A percentile compares a stretch with the other conserved stretches of the same genome.
phyloP scores from a whole-genome alignment of 805 yeast species.

The Metschnikowia reukaufii region DNA sequence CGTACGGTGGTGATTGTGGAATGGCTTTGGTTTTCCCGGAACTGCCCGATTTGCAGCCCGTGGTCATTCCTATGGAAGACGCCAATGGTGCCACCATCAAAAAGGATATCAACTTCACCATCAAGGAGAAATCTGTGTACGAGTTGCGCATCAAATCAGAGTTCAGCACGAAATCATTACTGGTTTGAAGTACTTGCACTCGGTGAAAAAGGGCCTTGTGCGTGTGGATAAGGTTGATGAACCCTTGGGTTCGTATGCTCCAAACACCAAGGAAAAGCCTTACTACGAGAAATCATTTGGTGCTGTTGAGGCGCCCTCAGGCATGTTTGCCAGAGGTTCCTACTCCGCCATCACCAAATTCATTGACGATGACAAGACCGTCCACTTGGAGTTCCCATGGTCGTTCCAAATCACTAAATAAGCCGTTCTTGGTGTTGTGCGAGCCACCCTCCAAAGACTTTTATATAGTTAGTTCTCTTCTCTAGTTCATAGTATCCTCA shows the following conservation, averaged over 20 bases:
- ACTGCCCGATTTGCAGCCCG: conserved; percentile 53
- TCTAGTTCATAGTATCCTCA: neutral
- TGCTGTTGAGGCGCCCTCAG: conserved; percentile 86
- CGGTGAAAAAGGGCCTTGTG: conserved; percentile 83
- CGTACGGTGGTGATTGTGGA: conserved; percentile 75
- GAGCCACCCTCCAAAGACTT: too few relatives aligned
- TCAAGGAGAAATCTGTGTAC: conserved; percentile 77
- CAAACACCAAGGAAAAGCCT: conserved; percentile 79
- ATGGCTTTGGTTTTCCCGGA: conserved; percentile 72
- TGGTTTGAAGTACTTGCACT: conserved; percentile 83
- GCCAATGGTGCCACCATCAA: conserved; percentile 54
- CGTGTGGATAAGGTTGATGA: conserved; percentile 84
- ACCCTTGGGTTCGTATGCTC: conserved; percentile 89
- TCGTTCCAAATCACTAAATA: conserved; percentile 76
- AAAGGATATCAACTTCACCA: conserved; percentile 65
- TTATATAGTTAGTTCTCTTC: neutral
- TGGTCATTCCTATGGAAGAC: conserved; percentile 67
- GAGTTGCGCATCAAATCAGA: conserved; percentile 68
- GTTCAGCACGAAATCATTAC: conserved; percentile 90
- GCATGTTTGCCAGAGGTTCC: conserved; percentile 82
- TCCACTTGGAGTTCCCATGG: conserved; percentile 80
- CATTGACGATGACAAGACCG: conserved; percentile 79
- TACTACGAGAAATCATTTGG: conserved; percentile 58
- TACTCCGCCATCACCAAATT: conserved; percentile 81
- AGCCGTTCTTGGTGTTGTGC: neutral